Conservation (phyloP, 192 early-diverging fungal genomes). For the Coemansia guatemalensis region DNA sequence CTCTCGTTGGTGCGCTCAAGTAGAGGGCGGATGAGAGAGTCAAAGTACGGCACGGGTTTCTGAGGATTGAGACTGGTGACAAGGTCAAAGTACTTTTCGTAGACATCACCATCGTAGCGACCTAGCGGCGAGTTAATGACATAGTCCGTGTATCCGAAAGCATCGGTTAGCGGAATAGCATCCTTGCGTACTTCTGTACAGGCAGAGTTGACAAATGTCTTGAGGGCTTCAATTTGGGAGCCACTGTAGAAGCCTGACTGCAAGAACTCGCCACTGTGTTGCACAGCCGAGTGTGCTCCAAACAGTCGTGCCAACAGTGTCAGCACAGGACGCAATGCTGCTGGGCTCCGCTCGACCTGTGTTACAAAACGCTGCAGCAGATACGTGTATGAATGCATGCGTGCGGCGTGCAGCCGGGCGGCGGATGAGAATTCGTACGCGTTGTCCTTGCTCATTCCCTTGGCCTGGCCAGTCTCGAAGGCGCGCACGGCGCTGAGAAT, state of each 20-base stretch:
- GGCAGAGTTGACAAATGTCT: slow-evolving; percentile 60
- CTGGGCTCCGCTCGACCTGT: slow-evolving; percentile 66
- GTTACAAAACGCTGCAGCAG: slow-evolving; percentile 83
- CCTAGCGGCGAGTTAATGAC: slow-evolving; percentile 89
- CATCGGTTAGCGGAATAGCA: slow-evolving; percentile 81
- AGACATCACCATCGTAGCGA: slow-evolving; percentile 81
- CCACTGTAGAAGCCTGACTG: slow-evolving; percentile 80
- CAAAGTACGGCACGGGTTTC: slow-evolving; percentile 76
- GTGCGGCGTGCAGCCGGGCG: slow-evolving; percentile 76
- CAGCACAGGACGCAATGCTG: slow-evolving; percentile 61
- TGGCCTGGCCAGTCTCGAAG: slow-evolving; percentile 65
- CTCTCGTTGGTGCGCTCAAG: slow-evolving; percentile 60
- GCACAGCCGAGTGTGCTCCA: slow-evolving; percentile 77
- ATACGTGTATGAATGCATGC: slow-evolving; percentile 84
- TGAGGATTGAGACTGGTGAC: slow-evolving; percentile 76
- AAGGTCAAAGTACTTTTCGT: slow-evolving; percentile 82
- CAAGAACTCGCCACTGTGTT: slow-evolving; percentile 84
- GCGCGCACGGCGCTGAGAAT: slow-evolving; percentile 79
- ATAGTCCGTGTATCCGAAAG: slow-evolving; percentile 88
- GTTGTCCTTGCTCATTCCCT: slow-evolving; percentile 71
- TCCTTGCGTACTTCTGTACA: slow-evolving; percentile 75
- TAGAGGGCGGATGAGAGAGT: slow-evolving; percentile 73
- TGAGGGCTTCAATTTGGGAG: slow-evolving; percentile 69
- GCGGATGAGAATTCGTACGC: slow-evolving; percentile 89
- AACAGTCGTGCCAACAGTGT: slow-evolving; percentile 75